Evolutionary conservation across 2,329 filamentous ascomycete species (phyloP), one percentile per base, ranked within the genome.

Genomic region (Pseudocercospora musae): DNA sequence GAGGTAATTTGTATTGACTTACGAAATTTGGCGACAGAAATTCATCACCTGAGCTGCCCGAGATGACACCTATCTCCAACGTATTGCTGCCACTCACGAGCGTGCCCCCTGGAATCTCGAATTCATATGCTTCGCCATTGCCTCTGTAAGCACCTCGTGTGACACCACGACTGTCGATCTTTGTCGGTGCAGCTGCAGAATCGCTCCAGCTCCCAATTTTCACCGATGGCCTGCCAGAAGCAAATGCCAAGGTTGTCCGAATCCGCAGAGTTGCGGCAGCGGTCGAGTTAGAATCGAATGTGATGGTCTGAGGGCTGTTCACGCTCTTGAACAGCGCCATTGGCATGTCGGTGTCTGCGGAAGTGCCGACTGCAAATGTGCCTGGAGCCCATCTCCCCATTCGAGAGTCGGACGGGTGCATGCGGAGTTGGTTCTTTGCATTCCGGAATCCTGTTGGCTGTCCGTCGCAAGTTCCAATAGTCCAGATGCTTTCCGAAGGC

Each of bases 381-480:
- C 55, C 50, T 4, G 60, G 60, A 11, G 54, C 49, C 63, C 63
- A 66, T 2, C 50, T 20, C 2, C 27, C 44, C 63, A 66, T 66
- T 1, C 64, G 59, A 13, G 46, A 52, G 31, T 69, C 87, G 3
- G 84, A 85, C 2, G 87, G 87, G 71, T 90, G 87, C 87, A 89
- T 89, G 57, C 85, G 82, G 13, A 86, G 80, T 71, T 88, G 84
- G 69, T 88, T 88, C 59, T 82, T 86, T 13, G 87, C 87, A 71
- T 90, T 89, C 66, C 82, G 82, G 79, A 90, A 88, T 15, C 85
- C 86, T 7, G 66, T 73, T 3, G 73, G 71, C 74, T 85, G 80
- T 52, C 87, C 87, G 68, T 90, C 87, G 77, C 84, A 88, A 21
- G 85, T 81, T 25, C 87, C 87, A 54, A 89, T 87, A 68, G 84